phyloP scores from a whole-genome alignment of 345 rosid genomes.

The Mallotus nudiflorus region DNA sequence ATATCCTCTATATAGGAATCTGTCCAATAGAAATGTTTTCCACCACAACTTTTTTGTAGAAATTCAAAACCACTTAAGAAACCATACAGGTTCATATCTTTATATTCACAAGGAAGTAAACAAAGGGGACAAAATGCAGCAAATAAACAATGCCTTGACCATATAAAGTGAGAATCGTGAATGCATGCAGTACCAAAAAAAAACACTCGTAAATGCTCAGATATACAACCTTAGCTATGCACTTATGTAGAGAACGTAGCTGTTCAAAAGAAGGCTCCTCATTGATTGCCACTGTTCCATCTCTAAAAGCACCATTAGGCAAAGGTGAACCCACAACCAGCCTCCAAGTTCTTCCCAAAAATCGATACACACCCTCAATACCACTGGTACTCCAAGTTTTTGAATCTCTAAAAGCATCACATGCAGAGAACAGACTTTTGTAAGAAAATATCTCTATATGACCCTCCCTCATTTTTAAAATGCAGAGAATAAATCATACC shows the following conservation, averaged over 20 bases:
- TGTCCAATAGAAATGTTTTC: not conserved
- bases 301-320: constrained; percentile 55
- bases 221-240: constrained; percentile 77
- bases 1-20: not conserved
- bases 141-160: not conserved
- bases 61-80: not conserved
- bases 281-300: constrained; percentile 57
- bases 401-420: constrained; percentile 62
- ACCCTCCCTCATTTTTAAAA: constrained; percentile 3
- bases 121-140: not conserved
- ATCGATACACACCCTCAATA: constrained; percentile 92
- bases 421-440: constrained; percentile 9
- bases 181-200: too few relatives aligned
- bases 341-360: constrained; percentile 90
- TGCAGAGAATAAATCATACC: constrained; percentile 40
- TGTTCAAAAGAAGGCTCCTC: constrained; percentile 73
- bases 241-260: constrained; percentile 68
- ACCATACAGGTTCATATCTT: not conserved
- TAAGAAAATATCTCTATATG: constrained; percentile 5
- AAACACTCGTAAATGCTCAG: not conserved
- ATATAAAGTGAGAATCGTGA: not conserved
- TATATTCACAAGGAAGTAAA: not conserved
- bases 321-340: constrained; percentile 68
- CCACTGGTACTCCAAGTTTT: constrained; percentile 97
- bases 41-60: not conserved